Evolutionary conservation across 2,329 filamentous ascomycete genomes (phyloP).

Genomic region (Hymenoscyphus occultus): DNA sequence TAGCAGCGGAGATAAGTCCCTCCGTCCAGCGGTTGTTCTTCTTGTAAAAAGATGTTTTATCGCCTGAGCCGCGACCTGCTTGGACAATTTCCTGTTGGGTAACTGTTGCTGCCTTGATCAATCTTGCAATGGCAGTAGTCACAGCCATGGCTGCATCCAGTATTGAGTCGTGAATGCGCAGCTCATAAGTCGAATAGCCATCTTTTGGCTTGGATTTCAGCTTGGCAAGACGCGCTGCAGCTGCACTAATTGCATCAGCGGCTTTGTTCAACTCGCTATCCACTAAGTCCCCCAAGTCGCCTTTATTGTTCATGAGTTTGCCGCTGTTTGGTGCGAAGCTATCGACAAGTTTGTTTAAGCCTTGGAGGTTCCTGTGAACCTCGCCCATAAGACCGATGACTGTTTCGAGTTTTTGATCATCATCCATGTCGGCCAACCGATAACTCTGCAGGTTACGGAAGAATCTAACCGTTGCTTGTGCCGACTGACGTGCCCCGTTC

Average conservation of each 20-base stretch:
- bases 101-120: conserved; percentile 90
- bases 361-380: conserved; percentile 89
- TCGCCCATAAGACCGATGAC: conserved; percentile 98
- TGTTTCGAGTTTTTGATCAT: conserved; percentile 90
- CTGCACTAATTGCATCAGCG: conserved; percentile 90
- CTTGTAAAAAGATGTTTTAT: conserved; percentile 95
- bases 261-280: conserved; percentile 90
- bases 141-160: conserved; percentile 90
- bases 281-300: conserved; percentile 89
- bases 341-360: conserved; percentile 89
- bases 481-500: conserved; percentile 78
- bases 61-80: conserved; percentile 83
- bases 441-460: conserved; percentile 94
- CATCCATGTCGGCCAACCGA: conserved; percentile 84
- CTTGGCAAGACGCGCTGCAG: conserved; percentile 83
- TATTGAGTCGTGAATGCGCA: conserved; percentile 94
- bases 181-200: conserved; percentile 91
- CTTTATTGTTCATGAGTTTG: conserved; percentile 73
- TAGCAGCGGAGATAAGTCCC: conserved; percentile 93
- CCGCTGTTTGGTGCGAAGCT: conserved; percentile 83
- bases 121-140: conserved; percentile 86
- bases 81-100: conserved; percentile 97
- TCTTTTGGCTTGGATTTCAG: conserved; percentile 96
- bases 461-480: conserved; percentile 85
- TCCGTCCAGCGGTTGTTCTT: conserved; percentile 99